Evolutionary conservation across 2,329 filamentous ascomycete genomes (phyloP), one percentile per base, ranked within the genome.

Genomic region (Alternaria gaisen): DNA sequence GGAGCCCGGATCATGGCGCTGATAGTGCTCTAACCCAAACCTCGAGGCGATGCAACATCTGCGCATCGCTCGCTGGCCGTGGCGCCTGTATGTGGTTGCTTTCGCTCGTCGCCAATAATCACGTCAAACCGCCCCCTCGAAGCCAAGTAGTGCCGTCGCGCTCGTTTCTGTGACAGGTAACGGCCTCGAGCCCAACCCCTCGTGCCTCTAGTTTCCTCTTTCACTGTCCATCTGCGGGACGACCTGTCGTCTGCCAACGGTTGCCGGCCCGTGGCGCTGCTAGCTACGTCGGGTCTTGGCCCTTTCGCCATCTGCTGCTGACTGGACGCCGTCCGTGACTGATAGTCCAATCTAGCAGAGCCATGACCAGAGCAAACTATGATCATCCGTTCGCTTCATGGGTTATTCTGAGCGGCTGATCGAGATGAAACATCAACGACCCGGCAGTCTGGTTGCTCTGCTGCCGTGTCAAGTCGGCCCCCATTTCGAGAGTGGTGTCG

Each of bases 371-470:
- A 69, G 67, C 70, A 68, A 72, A 72, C 74, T 72, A 64, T 73
- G 71, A 71, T 76, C 72, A 75, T 73, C 74, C 69, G 75, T 75
- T 74, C 74, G 68, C 71, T 73, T 72, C 71, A 73, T 71, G 71
- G 70, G 67, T 74, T 74, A 73, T 75, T 77, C 70, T 75, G 67
- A 71, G 67, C 70, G 69, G 69, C 69, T 72, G 71, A 70, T 71
- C 65, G 69, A 77, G 73, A 78, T 79, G 75, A 79, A 78, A 79
- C 77, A 77, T 77, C 62, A 53, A 67, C 58, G 68, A 71, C 71
- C 76, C 76, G 68, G 61, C 63, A 64, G 53, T 65, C 55, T 56
- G 74, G 76, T 65, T 64, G 56, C 60, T 67, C 63, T 66, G 70
- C 71, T 77, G 75, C 72, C 65, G 75, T 79, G 75, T 77, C 72